phyloP scores from a whole-genome alignment of 495 filamentous ascomycete genomes.

The Penicillium crystallinum region DNA sequence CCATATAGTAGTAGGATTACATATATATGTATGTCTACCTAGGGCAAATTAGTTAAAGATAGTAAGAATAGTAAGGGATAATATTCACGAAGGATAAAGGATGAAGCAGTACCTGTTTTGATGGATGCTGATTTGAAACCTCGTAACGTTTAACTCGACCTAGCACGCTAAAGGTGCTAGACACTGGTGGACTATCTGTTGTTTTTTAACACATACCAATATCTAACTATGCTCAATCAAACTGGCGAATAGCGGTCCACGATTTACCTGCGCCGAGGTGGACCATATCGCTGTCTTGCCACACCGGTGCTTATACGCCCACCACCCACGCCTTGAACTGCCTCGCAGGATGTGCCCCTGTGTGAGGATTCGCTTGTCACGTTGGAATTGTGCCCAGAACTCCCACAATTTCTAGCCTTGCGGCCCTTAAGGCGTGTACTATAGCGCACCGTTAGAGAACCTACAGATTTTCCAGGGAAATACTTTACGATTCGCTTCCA shows the following conservation, averaged over 20 bases:
- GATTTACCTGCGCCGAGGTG: constrained; percentile 9
- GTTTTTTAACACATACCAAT: background rate
- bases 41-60: no score
- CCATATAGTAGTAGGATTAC: no score
- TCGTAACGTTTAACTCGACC: background rate
- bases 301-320: constrained; percentile 1
- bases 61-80: no score
- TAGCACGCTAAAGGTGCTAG: background rate
- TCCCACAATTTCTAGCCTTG: background rate
- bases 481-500: constrained; percentile 11
- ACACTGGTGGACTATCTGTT: background rate
- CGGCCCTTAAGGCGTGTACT: constrained; percentile 7
- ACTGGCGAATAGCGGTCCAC: constrained; percentile 13
- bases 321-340: constrained; percentile 1
- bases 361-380: constrained; percentile 1
- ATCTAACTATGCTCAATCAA: background rate
- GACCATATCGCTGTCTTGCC: constrained; percentile 10
- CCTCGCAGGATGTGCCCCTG: background rate
- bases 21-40: no score
- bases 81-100: no score
- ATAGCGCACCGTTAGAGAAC: constrained; percentile 12
- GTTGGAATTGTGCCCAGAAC: background rate
- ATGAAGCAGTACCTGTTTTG: no score
- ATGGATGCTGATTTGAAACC: no score
- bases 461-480: constrained; percentile 9